phyloP scores from a whole-genome alignment of 2,329 filamentous ascomycete genomes.

The Escovopsis sp. region DNA sequence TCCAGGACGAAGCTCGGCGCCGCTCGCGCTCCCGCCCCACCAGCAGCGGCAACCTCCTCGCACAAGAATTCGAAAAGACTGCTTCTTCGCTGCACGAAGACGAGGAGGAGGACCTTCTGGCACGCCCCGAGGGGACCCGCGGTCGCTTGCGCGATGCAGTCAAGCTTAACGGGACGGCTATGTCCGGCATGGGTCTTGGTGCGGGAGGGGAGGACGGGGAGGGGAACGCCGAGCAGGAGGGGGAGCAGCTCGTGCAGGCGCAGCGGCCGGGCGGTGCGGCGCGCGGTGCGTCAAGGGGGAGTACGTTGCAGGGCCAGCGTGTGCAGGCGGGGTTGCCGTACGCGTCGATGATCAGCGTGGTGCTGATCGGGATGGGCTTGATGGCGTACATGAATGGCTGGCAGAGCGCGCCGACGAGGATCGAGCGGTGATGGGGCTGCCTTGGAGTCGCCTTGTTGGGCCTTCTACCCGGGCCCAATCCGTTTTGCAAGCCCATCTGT shows the following conservation, averaged over 20 bases:
- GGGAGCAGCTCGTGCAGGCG: slow-evolving; percentile 26
- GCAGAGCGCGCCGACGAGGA: slow-evolving; percentile 32
- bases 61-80: background rate
- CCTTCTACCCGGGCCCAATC: background rate
- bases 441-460: background rate
- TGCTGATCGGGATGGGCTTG: slow-evolving; percentile 64
- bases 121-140: too few species aligned
- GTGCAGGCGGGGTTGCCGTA: slow-evolving; percentile 49
- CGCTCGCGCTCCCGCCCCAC: slow-evolving; percentile 13
- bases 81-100: background rate
- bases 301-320: slow-evolving; percentile 26
- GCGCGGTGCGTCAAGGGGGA: slow-evolving; percentile 24
- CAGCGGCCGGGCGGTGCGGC: slow-evolving; percentile 36
- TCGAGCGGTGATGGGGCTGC: slow-evolving; percentile 15
- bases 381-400: slow-evolving; percentile 82
- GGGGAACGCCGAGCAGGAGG: too few species aligned
- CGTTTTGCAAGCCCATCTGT: slow-evolving; percentile 1
- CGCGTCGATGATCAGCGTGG: slow-evolving; percentile 68
- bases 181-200: slow-evolving; percentile 16
- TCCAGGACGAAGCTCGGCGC: slow-evolving; percentile 25
- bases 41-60: too few species aligned
- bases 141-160: too few species aligned
- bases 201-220: too few species aligned
- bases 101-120: slow-evolving; percentile 6
- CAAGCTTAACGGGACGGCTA: slow-evolving; percentile 8